These are phyloP conservation scores for Borealophlyctis nickersoniae DNA, from an alignment of 192 early-diverging fungal species.

Conservation along the genomic window DNA sequence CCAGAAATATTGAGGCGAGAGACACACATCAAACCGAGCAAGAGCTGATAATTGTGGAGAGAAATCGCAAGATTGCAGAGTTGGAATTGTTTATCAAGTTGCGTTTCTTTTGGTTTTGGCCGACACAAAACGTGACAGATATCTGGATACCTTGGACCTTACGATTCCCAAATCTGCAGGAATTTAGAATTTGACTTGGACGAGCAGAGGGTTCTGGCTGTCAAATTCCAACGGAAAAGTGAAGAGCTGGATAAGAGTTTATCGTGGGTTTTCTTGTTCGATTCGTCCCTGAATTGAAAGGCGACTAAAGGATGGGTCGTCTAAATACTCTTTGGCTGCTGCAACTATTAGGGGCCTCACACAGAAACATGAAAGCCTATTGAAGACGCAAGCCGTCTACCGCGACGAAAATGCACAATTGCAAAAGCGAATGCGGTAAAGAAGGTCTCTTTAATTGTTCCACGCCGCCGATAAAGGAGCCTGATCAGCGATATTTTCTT, in stretches of 20 bases:
- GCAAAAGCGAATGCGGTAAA: slow-evolving; percentile 45
- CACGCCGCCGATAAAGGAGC: background rate
- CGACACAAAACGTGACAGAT: background rate
- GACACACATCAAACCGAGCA: slow-evolving; percentile 16
- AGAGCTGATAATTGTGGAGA: slow-evolving; percentile 35
- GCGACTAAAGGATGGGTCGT: background rate
- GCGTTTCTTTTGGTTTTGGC: background rate
- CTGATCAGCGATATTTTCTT: background rate
- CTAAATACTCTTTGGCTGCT: background rate
- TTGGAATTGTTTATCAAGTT: slow-evolving; percentile 34
- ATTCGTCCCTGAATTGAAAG: background rate
- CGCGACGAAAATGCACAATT: slow-evolving; percentile 48
- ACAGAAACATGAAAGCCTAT: slow-evolving; percentile 44
- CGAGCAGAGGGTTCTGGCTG: slow-evolving; percentile 40
- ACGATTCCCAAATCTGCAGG: slow-evolving; percentile 13
- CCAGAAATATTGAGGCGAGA: slow-evolving; percentile 7
- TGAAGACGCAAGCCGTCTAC: slow-evolving; percentile 34
- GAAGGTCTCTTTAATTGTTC: no score
- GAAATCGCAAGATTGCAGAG: slow-evolving; percentile 25
- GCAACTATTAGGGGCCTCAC: slow-evolving; percentile 23
- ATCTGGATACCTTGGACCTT: background rate
- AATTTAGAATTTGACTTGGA: slow-evolving; percentile 47
- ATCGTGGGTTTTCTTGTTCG: slow-evolving; percentile 20
- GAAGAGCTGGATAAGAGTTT: slow-evolving; percentile 37
- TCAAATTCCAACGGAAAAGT: slow-evolving; percentile 35